These are phyloP conservation scores for Gomphus bonarii DNA, from an alignment of 1,284 basidiomycete species.

Conservation along the genomic window DNA sequence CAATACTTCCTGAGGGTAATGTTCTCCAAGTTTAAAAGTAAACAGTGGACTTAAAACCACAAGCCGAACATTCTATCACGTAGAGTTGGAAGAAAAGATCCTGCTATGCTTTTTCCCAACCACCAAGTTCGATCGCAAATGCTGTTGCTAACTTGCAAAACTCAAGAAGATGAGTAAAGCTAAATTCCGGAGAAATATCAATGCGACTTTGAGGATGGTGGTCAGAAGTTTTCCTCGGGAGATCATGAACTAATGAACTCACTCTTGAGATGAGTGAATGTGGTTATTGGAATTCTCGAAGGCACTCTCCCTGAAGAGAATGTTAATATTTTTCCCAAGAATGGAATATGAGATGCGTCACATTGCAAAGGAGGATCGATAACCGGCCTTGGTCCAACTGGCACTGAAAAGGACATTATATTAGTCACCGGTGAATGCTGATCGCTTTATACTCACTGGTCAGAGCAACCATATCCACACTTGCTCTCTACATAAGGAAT, in stretches of 20 bases:
- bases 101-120: conserved; percentile 29
- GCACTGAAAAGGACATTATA: conserved; percentile 37
- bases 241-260: conserved; percentile 22
- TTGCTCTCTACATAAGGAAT: conserved; percentile 73
- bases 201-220: conserved; percentile 43
- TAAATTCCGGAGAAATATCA: conserved; percentile 81
- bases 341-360: conserved; percentile 26
- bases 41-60: too few relatives aligned
- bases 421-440: conserved; percentile 19
- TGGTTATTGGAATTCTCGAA: conserved; percentile 71
- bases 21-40: too few relatives aligned
- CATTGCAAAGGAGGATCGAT: conserved; percentile 78
- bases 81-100: too few relatives aligned
- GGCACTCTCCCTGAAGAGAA: conserved; percentile 43
- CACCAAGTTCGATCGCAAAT: conserved; percentile 73
- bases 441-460: conserved; percentile 49
- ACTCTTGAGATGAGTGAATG: conserved; percentile 70
- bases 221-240: not conserved
- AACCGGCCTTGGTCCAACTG: conserved; percentile 80
- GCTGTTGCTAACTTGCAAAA: conserved; percentile 87
- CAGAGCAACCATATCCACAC: conserved; percentile 94
- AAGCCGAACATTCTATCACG: too few relatives aligned
- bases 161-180: conserved; percentile 72
- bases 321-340: not conserved
- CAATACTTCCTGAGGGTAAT: too few relatives aligned